Evolutionary conservation across 495 filamentous ascomycete species (phyloP).

Genomic region (Rostrohypoxylon terebratum): DNA sequence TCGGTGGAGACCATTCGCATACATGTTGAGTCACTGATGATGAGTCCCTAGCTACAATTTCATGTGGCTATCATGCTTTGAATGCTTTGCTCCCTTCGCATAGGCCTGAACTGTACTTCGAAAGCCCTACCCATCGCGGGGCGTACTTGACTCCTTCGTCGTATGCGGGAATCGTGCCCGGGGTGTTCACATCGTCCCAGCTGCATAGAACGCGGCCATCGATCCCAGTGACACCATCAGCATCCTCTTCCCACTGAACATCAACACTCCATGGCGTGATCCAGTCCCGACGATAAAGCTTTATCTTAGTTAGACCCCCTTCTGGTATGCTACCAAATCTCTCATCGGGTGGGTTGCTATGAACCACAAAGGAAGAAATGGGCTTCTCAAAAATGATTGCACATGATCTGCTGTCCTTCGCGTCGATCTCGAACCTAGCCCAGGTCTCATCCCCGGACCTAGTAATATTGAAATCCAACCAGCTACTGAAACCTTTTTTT

Average conservation of each 20-base stretch:
- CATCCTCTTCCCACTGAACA: slow-evolving; percentile 70
- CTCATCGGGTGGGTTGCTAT: slow-evolving; percentile 61
- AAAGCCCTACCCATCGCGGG: slow-evolving; percentile 81
- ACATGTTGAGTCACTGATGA: background rate
- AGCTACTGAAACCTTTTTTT: slow-evolving; percentile 61
- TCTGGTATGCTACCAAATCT: slow-evolving; percentile 68
- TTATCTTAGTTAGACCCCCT: slow-evolving; percentile 54
- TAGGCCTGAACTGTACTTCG: slow-evolving; percentile 81
- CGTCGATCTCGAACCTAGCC: slow-evolving; percentile 70
- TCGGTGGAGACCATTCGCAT: slow-evolving; percentile 6
- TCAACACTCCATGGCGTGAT: slow-evolving; percentile 79
- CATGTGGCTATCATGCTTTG: slow-evolving; percentile 33
- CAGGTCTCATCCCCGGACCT: slow-evolving; percentile 52
- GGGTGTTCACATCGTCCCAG: slow-evolving; percentile 86
- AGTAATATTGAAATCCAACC: slow-evolving; percentile 73
- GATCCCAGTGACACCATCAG: slow-evolving; percentile 54
- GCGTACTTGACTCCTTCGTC: slow-evolving; percentile 81
- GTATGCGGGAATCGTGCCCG: slow-evolving; percentile 81
- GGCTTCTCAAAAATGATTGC: slow-evolving; percentile 71
- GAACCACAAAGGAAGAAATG: slow-evolving; percentile 70
- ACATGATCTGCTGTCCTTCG: slow-evolving; percentile 77
- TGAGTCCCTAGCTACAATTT: slow-evolving; percentile 2
- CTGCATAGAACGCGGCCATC: slow-evolving; percentile 80
- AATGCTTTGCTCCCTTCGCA: slow-evolving; percentile 74
- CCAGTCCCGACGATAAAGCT: slow-evolving; percentile 82